These are phyloP conservation scores for Talaromyces stipitatus DNA, from an alignment of 495 filamentous ascomycete genomes.

Conservation along the genomic window DNA sequence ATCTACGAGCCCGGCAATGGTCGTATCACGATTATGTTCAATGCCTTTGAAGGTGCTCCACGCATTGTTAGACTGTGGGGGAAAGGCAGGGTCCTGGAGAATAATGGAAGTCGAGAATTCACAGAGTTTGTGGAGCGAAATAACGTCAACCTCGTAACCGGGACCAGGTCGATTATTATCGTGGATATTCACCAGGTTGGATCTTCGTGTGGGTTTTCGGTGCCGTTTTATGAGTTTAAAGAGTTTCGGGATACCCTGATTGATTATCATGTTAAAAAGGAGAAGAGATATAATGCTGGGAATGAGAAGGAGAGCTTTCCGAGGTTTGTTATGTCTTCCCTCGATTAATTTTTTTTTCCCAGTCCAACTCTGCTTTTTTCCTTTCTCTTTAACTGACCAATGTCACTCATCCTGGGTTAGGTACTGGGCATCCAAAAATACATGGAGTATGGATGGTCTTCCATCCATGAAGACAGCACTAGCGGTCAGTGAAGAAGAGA, in stretches of 20 bases:
- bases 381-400: background rate
- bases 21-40: constrained; percentile 64
- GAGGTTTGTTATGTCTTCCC: background rate
- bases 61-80: constrained; percentile 68
- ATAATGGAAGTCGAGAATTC: constrained; percentile 27
- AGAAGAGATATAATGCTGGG: constrained; percentile 13
- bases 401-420: background rate
- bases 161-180: constrained; percentile 54
- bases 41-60: constrained; percentile 54
- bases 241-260: constrained; percentile 1
- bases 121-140: constrained; percentile 12
- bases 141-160: constrained; percentile 27
- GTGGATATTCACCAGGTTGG: constrained; percentile 60
- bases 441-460: constrained; percentile 44
- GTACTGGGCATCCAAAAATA: constrained; percentile 23
- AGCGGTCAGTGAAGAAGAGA: background rate
- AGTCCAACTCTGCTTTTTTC: constrained; percentile 6
- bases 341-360: background rate
- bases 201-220: constrained; percentile 14
- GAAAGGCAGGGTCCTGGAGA: constrained; percentile 56
- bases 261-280: constrained; percentile 2
- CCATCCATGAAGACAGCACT: constrained; percentile 39
- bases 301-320: constrained; percentile 6
- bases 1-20: constrained; percentile 59
- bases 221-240: constrained; percentile 8